A percentile compares a stretch with the other conserved stretches of the same genome.
These are phyloP conservation scores for Talaromyces verruculosus DNA, from an alignment of 2,329 filamentous ascomycete genomes.

Conservation along the genomic window DNA sequence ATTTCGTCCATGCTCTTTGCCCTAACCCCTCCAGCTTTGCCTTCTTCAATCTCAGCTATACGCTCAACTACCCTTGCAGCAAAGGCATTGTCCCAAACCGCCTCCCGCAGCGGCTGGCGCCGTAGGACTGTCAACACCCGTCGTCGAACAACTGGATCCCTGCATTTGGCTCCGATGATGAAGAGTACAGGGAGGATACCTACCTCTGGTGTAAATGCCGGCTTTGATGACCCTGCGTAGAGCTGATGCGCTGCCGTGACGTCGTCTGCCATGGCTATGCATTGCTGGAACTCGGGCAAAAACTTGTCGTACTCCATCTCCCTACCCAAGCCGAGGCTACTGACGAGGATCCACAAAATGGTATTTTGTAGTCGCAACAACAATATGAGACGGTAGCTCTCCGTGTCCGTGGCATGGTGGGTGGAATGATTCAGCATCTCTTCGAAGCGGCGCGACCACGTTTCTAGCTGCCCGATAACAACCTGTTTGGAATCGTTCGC, in stretches of 20 bases:
- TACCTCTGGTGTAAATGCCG: slow-evolving; percentile 38
- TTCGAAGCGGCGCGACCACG: background rate
- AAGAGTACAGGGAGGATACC: slow-evolving; percentile 37
- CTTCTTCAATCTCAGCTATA: slow-evolving; percentile 41
- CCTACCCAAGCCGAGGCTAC: slow-evolving; percentile 26
- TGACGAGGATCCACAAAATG: slow-evolving; percentile 30
- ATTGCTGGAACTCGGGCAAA: background rate
- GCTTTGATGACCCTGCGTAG: slow-evolving; percentile 26
- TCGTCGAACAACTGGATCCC: slow-evolving; percentile 36
- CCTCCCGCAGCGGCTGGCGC: slow-evolving; percentile 30
- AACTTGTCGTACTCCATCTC: background rate
- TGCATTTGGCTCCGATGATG: slow-evolving; percentile 40
- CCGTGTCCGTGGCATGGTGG: slow-evolving; percentile 13
- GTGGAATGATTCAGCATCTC: background rate
- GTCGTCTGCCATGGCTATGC: background rate
- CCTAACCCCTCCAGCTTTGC: slow-evolving; percentile 20
- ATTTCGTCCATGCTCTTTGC: slow-evolving; percentile 31
- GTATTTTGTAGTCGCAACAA: slow-evolving; percentile 37
- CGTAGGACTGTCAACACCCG: slow-evolving; percentile 25
- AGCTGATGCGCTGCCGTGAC: background rate
- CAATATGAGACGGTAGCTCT: slow-evolving; percentile 25
- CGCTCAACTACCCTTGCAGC: slow-evolving; percentile 34
- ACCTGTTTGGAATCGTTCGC: background rate
- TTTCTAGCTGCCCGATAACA: background rate
- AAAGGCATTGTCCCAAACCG: slow-evolving; percentile 37